Evolutionary conservation across 2,329 filamentous ascomycete genomes (phyloP).

Genomic region (Aspergillus sp.): DNA sequence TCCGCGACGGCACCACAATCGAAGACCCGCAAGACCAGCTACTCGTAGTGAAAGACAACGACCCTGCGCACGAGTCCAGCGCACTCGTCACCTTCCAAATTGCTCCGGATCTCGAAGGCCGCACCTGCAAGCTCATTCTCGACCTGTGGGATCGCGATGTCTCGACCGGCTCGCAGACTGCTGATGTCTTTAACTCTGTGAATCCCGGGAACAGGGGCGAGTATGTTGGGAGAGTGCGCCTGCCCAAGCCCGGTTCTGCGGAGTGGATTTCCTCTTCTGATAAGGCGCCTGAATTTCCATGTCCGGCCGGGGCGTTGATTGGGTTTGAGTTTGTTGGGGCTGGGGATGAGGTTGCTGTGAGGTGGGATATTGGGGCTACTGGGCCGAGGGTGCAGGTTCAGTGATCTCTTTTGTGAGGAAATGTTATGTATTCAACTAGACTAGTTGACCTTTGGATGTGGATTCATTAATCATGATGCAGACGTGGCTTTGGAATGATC

Average conservation of each 20-base stretch:
- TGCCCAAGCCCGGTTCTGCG: conserved; percentile 16
- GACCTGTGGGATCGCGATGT: conserved; percentile 23
- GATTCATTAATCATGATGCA: conserved; percentile 22
- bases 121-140: conserved; percentile 23
- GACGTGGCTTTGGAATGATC: conserved; percentile 29
- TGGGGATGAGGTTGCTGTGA: conserved; percentile 20
- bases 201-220: conserved; percentile 20
- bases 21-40: conserved; percentile 23
- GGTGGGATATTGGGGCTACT: conserved; percentile 26
- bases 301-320: conserved; percentile 20
- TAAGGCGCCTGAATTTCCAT: conserved; percentile 23
- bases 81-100: conserved; percentile 25
- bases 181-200: conserved; percentile 26
- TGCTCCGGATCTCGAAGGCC: conserved; percentile 12
- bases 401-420: too few relatives aligned
- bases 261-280: conserved; percentile 21
- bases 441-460: background rate
- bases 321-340: conserved; percentile 28
- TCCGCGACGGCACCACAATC: conserved; percentile 19
- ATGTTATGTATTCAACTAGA: background rate
- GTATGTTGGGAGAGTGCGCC: conserved; percentile 20
- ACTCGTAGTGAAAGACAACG: conserved; percentile 24
- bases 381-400: conserved; percentile 20
- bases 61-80: conserved; percentile 20
- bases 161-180: conserved; percentile 21